These are phyloP conservation scores for Purshia tridentata DNA, from an alignment of 306 rosid species.

Conservation along the genomic window DNA sequence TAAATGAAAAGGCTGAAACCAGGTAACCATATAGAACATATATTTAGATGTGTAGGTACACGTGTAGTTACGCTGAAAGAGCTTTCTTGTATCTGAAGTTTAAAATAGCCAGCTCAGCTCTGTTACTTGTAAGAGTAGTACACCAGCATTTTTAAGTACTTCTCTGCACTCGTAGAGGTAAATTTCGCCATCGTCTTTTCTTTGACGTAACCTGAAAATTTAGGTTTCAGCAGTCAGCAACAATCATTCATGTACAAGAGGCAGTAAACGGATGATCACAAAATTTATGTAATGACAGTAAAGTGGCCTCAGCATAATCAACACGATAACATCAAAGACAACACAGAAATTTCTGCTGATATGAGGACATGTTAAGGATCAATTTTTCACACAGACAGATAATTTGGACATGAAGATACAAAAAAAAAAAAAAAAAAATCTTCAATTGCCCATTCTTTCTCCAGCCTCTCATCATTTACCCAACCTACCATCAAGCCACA, in stretches of 20 bases:
- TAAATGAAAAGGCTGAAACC: neutral
- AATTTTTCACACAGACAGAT: neutral
- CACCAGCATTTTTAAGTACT: conserved; percentile 21
- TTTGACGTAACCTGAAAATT: conserved; percentile 39
- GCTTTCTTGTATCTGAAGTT: conserved; percentile 4
- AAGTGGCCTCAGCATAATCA: neutral
- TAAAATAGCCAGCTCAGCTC: neutral
- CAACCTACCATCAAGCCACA: neutral
- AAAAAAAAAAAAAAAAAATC: neutral
- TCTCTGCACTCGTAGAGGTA: conserved; percentile 37
- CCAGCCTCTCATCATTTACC: neutral
- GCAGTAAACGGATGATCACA: neutral
- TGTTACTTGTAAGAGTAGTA: neutral
- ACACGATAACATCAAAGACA: neutral
- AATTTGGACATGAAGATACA: neutral
- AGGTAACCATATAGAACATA: neutral
- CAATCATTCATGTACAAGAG: neutral
- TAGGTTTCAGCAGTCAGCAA: conserved; percentile 10
- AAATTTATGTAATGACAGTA: neutral
- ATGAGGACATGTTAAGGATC: neutral
- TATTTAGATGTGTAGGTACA: neutral
- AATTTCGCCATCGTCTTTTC: conserved; percentile 45
- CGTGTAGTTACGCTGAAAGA: neutral
- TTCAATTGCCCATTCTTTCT: neutral
- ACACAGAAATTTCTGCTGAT: neutral